These are phyloP conservation scores for Metschnikowia drakensbergensis DNA, from an alignment of 805 yeast genomes.

Conservation along the genomic window DNA sequence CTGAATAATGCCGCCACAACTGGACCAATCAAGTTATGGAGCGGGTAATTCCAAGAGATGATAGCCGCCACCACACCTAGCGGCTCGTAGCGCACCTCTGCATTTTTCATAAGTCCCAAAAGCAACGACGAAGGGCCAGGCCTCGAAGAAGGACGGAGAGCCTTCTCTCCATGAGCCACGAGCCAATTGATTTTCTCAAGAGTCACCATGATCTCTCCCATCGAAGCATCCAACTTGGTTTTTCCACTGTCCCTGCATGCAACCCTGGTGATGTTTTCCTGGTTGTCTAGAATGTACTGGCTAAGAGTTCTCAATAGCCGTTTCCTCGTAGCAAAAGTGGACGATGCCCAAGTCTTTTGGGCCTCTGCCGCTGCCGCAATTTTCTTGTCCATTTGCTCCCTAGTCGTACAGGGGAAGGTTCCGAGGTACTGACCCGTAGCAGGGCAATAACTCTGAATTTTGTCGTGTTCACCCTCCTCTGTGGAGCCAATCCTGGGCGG, in stretches of 20 bases:
- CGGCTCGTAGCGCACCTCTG: slow-evolving; percentile 92
- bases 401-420: slow-evolving; percentile 57
- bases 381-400: slow-evolving; percentile 64
- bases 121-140: slow-evolving; percentile 85
- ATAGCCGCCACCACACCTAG: slow-evolving; percentile 84
- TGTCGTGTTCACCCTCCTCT: slow-evolving; percentile 58
- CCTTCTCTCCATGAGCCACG: slow-evolving; percentile 71
- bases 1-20: slow-evolving; percentile 82
- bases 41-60: slow-evolving; percentile 97
- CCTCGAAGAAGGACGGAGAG: slow-evolving; percentile 66
- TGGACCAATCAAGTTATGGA: slow-evolving; percentile 93
- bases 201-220: slow-evolving; percentile 96
- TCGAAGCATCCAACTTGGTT: slow-evolving; percentile 90
- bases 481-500: slow-evolving; percentile 53
- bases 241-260: slow-evolving; percentile 98
- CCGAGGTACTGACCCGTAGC: slow-evolving; percentile 93
- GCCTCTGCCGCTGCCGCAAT: slow-evolving; percentile 53
- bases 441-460: slow-evolving; percentile 86
- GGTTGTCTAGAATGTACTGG: slow-evolving; percentile 72
- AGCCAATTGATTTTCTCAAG: slow-evolving; percentile 92
- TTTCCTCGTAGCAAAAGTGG: slow-evolving; percentile 64
- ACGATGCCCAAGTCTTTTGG: slow-evolving; percentile 47
- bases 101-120: slow-evolving; percentile 79
- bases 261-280: slow-evolving; percentile 80
- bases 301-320: slow-evolving; percentile 67